Conservation (phyloP, 2,329 filamentous ascomycete genomes). For the Fusarium sp. region DNA sequence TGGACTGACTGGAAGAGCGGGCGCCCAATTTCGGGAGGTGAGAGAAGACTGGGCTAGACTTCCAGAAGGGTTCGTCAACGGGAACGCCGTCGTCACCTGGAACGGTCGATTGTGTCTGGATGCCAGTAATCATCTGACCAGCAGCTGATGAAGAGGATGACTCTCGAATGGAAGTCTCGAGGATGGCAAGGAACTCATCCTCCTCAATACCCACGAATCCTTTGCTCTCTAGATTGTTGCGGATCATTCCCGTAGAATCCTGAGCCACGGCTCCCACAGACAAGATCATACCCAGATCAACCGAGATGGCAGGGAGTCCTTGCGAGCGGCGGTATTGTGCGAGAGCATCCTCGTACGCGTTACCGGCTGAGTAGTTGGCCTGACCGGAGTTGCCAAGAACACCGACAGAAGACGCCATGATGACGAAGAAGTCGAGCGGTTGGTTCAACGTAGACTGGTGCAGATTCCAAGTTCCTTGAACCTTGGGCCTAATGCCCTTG, state of each 20-base stretch:
- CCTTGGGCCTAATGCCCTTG: neutral
- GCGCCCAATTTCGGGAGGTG: neutral
- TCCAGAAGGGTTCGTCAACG: neutral
- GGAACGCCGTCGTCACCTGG: neutral
- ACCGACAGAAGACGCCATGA: neutral
- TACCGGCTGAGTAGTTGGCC: neutral
- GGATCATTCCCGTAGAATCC: neutral
- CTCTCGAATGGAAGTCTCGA: neutral
- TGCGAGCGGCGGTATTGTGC: neutral
- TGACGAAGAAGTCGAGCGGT: neutral
- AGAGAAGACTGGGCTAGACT: neutral
- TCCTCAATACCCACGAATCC: neutral
- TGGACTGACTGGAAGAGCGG: neutral
- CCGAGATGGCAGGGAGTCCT: neutral
- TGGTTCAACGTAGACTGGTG: neutral
- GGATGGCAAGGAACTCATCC: neutral
- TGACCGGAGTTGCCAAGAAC: neutral
- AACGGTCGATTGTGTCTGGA: neutral
- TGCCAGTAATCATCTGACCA: neutral
- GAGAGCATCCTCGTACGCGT: neutral
- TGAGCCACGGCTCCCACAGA: neutral
- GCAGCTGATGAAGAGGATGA: neutral
- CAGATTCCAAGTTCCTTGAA: neutral
- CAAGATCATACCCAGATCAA: neutral
- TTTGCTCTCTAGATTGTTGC: neutral